These are phyloP conservation scores for Trametes punicea DNA, from an alignment of 768 basidiomycete genomes.

Conservation along the genomic window DNA sequence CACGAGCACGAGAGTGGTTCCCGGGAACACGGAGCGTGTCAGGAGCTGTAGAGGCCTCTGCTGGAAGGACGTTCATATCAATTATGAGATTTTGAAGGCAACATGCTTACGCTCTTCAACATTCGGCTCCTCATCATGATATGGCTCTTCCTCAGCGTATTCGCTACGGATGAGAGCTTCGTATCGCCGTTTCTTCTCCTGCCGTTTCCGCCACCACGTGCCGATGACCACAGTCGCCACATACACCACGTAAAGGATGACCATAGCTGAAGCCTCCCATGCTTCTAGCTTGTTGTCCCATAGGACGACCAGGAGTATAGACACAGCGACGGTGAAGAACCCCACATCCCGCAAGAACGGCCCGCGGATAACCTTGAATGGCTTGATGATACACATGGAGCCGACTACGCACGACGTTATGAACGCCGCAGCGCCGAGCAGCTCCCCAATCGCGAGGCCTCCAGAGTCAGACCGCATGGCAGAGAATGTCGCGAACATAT, in stretches of 20 bases:
- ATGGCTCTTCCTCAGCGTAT: slow-evolving; percentile 49
- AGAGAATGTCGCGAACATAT: slow-evolving; percentile 94
- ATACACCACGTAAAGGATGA: slow-evolving; percentile 74
- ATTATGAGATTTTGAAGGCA: background rate
- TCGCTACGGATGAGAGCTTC: slow-evolving; percentile 59
- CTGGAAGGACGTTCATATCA: background rate
- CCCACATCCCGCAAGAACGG: slow-evolving; percentile 93
- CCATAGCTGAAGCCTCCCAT: slow-evolving; percentile 72
- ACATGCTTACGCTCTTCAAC: slow-evolving; percentile 55
- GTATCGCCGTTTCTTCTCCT: slow-evolving; percentile 41
- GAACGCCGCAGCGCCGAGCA: slow-evolving; percentile 93
- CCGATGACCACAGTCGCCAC: slow-evolving; percentile 71
- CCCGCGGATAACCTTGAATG: slow-evolving; percentile 76
- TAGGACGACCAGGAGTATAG: slow-evolving; percentile 72
- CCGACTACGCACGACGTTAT: slow-evolving; percentile 96
- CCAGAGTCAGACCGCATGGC: slow-evolving; percentile 86
- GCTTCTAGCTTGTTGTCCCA: slow-evolving; percentile 67
- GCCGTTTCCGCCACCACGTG: slow-evolving; percentile 70
- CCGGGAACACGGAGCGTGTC: slow-evolving; percentile 29
- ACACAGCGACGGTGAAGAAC: slow-evolving; percentile 85
- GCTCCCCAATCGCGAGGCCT: slow-evolving; percentile 88
- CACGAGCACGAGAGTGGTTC: slow-evolving; percentile 33
- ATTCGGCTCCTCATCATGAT: slow-evolving; percentile 48
- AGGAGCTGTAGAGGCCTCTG: slow-evolving; percentile 15
- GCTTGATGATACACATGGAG: slow-evolving; percentile 95